Evolutionary conservation across 129 eudicot species (phyloP), one percentile per base, ranked within the genome.

Genomic region (Pittosporum tobira): DNA sequence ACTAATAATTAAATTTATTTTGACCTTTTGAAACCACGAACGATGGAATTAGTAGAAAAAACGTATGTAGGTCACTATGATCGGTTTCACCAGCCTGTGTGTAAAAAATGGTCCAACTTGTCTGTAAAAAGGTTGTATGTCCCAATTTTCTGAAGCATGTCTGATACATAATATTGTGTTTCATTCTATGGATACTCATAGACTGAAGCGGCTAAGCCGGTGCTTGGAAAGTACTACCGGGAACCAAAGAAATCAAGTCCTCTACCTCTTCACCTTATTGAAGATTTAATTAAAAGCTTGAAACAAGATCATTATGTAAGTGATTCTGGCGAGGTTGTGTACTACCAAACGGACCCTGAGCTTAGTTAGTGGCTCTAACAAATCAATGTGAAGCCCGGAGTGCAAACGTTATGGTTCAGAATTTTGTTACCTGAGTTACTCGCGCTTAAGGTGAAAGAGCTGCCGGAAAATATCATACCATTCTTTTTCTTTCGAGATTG

Each of bases 131-230:
- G n/a, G n/a, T n/a, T n/a, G n/a, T n/a, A n/a, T n/a, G n/a, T n/a
- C n/a, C n/a, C n/a, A n/a, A 6, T 6, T 29, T 54, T 16, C 6
- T 51, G 6, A 8, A 15, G 25, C 19, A 29, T 27, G 7, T 53
- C 29, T 12, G 12, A n/a, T 29, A 15, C 40, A 42, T 57, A 26
- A 25, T 53, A 27, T 26, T 36, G 18, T 47, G 43, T 57, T 52
- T 42, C 36, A 22, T 29, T 5, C 52, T 62, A 13, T 31, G 22
- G 21, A 25, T 26, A 1, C 28, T 24, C 57, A 56, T 51, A 75
- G 89, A 82, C 89, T 5, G 74, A 78, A 58, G 89, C 88, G 52
- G 81, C 81, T 53, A 82, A 78, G 47, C 77, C 84, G 7, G 81
- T 82, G 56, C 73, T 82, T 5, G 88, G 88, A 27, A 74, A 78